phyloP scores from a whole-genome alignment of 1,284 basidiomycete genomes.

The Neolentinus lepideus region DNA sequence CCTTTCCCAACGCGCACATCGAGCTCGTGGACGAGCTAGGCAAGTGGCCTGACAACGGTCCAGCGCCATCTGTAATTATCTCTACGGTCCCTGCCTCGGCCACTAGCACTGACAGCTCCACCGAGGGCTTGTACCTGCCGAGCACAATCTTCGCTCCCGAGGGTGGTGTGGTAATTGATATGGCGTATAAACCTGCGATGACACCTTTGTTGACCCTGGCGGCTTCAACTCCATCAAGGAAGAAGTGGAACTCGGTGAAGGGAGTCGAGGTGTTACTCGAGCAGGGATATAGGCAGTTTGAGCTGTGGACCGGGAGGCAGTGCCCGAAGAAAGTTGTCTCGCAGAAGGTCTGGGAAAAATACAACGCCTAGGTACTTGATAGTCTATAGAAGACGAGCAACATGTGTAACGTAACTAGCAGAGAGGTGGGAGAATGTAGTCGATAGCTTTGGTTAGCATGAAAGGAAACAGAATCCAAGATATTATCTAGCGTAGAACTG shows the following conservation, averaged over 20 bases:
- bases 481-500: no score
- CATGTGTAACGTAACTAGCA: no score
- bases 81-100: conserved; percentile 82
- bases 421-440: no score
- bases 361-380: no score
- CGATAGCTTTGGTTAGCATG: no score
- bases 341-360: conserved; percentile 42
- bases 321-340: conserved; percentile 44
- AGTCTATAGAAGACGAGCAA: no score
- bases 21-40: conserved; percentile 55
- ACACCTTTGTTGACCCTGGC: conserved; percentile 63
- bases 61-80: conserved; percentile 66
- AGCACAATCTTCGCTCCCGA: conserved; percentile 40
- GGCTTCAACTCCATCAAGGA: conserved; percentile 24
- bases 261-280: conserved; percentile 83
- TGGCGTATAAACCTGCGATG: conserved; percentile 85
- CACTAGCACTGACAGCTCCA: conserved; percentile 35
- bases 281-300: conserved; percentile 84
- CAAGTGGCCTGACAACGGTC: conserved; percentile 36
- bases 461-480: no score
- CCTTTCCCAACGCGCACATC: conserved; percentile 65
- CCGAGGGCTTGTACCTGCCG: conserved; percentile 49
- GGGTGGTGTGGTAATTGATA: conserved; percentile 76
- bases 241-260: conserved; percentile 68
- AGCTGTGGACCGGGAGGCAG: conserved; percentile 68